phyloP scores from a whole-genome alignment of 208 protist species.

The Naegleria gruberi region DNA sequence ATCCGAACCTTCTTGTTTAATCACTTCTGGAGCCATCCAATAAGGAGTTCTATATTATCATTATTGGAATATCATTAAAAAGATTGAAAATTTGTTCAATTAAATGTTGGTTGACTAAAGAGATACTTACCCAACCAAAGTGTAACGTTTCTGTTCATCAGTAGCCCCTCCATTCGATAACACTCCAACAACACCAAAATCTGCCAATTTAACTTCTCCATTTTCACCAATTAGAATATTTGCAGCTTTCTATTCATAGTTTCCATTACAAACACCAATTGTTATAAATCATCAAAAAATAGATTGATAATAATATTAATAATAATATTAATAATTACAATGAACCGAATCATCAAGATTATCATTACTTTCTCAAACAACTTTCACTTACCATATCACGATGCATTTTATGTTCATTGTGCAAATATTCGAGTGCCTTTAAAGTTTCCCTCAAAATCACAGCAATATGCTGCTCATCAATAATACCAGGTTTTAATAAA shows the following conservation, averaged over 20 bases:
- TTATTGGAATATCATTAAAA: too few relatives aligned
- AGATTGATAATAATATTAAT: too few relatives aligned
- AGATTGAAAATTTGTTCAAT: background rate
- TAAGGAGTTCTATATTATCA: constrained; percentile 56
- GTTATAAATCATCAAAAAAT: too few relatives aligned
- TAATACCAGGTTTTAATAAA: constrained; percentile 40
- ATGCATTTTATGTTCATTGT: constrained; percentile 70
- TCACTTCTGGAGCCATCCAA: constrained; percentile 63
- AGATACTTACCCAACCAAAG: constrained; percentile 54
- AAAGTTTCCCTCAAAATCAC: constrained; percentile 63
- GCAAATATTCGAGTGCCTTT: constrained; percentile 71
- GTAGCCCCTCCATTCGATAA: constrained; percentile 46
- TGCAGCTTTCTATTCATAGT: constrained; percentile 44
- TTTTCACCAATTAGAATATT: constrained; percentile 51
- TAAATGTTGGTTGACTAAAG: background rate
- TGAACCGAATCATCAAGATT: too few relatives aligned
- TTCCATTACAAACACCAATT: background rate
- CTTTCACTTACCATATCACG: constrained; percentile 58
- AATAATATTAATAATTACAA: too few relatives aligned
- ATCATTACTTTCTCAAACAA: background rate
- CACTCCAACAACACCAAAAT: constrained; percentile 75
- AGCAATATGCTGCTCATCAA: constrained; percentile 62
- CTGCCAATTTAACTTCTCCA: constrained; percentile 64
- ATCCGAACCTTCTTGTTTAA: constrained; percentile 56
- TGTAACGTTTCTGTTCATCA: constrained; percentile 57